Evolutionary conservation across 2,329 filamentous ascomycete species (phyloP), one percentile per base, ranked within the genome.

Genomic region (Kalaharituber pfeilii): DNA sequence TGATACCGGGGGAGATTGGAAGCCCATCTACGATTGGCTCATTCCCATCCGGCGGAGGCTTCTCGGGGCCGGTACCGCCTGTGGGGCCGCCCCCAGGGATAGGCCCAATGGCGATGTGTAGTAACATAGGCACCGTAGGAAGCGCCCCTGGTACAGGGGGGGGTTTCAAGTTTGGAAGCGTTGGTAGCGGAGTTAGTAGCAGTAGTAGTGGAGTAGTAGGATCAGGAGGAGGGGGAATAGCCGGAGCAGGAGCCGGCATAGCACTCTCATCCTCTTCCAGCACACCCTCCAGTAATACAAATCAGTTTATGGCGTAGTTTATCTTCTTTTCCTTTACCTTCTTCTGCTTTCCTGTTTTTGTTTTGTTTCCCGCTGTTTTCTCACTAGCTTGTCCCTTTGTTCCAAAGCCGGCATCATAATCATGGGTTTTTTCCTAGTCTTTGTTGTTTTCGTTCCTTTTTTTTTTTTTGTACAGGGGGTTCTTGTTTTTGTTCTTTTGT

Each of bases 1-100:
- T 51, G 27, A 54, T 51, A 20, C 47, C 47, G 5, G 59, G 59
- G 52, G 59, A 55, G 49, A 53, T 59, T 27, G 55, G 58, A 8
- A 55, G 52, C 44, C 54, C 54, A 13, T 42, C 26, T 39, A 56
- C 39, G 6, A 20, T 42, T n/a, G 51, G 51, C 42, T 33, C 51
- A 2, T 44, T 53, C 11, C 54, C 54, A 2, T 53, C 49, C 18
- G 45, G 50, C 20, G 15, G 50, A 3, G 30, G 49, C 13, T 45
- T 55, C 22, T 20, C 28, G n/a, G 42, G 42, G 11, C 49, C 49
- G 22, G 52, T 55, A 29, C 24, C 51, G 20, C 50, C 25, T 15
- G 45, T 58, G 29, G 56, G 56, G 2, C 57, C 57, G 36, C 57
- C 57, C 22, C 57, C 57, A 2, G 57, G 57, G 27, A 59, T 59